Evolutionary conservation across 1,284 basidiomycete genomes (phyloP).

Genomic region (Cutaneotrichosporon dermatis): DNA sequence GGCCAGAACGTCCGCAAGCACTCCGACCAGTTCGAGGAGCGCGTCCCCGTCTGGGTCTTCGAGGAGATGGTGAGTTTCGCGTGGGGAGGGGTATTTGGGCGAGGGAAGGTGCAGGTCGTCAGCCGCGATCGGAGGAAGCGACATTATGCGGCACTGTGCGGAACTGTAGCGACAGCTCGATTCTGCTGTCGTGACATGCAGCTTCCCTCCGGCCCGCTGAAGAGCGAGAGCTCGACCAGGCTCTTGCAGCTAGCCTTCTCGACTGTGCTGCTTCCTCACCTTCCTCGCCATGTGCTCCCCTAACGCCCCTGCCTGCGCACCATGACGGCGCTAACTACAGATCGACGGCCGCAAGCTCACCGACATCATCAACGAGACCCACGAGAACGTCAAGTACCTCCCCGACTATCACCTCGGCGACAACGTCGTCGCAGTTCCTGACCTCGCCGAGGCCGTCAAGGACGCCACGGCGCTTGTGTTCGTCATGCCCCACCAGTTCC

Average conservation of each 20-base stretch:
- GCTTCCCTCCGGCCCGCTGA: too few species aligned
- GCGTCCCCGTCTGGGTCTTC: constrained; percentile 54
- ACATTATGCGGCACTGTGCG: too few species aligned
- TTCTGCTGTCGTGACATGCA: too few species aligned
- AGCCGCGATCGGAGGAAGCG: too few species aligned
- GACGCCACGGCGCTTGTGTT: constrained; percentile 57
- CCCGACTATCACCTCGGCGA: constrained; percentile 53
- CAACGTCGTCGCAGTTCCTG: constrained; percentile 54
- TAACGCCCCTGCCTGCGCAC: background rate
- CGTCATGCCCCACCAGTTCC: constrained; percentile 56
- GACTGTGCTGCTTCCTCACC: too few species aligned
- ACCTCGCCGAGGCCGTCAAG: constrained; percentile 52
- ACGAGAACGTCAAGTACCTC: constrained; percentile 51
- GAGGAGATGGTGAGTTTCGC: constrained; percentile 51
- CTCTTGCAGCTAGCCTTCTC: too few species aligned
- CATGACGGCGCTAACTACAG: constrained; percentile 24
- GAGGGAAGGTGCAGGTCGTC: too few species aligned
- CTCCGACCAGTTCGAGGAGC: constrained; percentile 50
- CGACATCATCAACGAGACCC: constrained; percentile 55
- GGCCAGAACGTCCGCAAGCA: constrained; percentile 51
- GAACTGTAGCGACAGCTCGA: too few species aligned
- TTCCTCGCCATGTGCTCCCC: background rate
- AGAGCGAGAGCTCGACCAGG: too few species aligned
- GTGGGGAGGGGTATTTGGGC: too few species aligned
- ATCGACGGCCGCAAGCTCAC: constrained; percentile 55